A percentile compares a stretch with the other conserved stretches of the same genome.
Evolutionary conservation across 345 rosid genomes (phyloP).

Genomic region (Boechera stricta): DNA sequence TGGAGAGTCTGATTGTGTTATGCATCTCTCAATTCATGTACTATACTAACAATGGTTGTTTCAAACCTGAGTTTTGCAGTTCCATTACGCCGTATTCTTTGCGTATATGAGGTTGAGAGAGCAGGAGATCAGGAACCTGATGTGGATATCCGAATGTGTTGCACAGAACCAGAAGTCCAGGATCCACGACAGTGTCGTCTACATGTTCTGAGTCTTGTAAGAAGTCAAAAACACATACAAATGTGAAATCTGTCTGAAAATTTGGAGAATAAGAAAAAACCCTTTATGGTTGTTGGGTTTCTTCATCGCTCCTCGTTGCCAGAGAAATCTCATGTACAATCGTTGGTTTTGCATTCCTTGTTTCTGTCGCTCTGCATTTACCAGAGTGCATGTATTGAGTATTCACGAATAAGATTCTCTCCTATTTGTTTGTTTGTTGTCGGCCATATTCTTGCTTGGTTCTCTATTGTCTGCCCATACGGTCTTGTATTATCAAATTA

Average conservation of each 20-base stretch:
- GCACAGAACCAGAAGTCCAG: slow-evolving; percentile 99
- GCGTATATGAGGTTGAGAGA: slow-evolving; percentile 97
- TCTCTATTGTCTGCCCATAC: not conserved
- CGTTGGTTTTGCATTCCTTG: slow-evolving; percentile 4
- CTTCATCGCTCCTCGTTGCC: slow-evolving; percentile 6
- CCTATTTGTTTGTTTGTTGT: slow-evolving; percentile 16
- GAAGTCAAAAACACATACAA: not conserved
- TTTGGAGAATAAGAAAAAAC: slow-evolving; percentile 29
- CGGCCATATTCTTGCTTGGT: not conserved
- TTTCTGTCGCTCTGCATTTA: slow-evolving; percentile 7
- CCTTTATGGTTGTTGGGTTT: slow-evolving; percentile 3
- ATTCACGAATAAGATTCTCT: slow-evolving; percentile 18
- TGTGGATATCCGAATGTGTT: slow-evolving; percentile 99
- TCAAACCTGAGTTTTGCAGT: slow-evolving; percentile 55
- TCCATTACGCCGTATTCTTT: slow-evolving; percentile 91
- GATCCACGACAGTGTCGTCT: slow-evolving; percentile 97
- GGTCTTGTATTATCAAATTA: slow-evolving; percentile 4
- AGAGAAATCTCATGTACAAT: slow-evolving; percentile 8
- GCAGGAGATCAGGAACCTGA: slow-evolving; percentile 98
- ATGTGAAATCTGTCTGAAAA: slow-evolving; percentile 12
- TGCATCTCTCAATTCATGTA: not conserved
- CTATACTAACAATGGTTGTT: not conserved
- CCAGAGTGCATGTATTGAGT: slow-evolving; percentile 22
- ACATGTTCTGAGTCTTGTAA: slow-evolving; percentile 64
- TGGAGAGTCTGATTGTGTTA: not conserved